Evolutionary conservation across 805 yeast genomes (phyloP), one percentile per base, ranked within the genome.

Genomic region (Yamadazyma philogaea): DNA sequence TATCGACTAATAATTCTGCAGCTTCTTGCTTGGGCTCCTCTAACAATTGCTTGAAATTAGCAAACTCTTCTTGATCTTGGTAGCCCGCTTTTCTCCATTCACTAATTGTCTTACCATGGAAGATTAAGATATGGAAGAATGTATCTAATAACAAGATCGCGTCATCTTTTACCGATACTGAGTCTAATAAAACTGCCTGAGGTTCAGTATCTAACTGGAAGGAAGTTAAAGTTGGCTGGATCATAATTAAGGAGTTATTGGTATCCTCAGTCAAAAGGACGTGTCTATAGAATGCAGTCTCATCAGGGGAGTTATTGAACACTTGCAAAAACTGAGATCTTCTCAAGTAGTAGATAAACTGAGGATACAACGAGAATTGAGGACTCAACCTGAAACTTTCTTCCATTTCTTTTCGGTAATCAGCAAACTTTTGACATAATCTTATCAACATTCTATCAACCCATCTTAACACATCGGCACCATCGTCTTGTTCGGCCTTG

Each of bases 391-490:
- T 57, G 52, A 82, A 76, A 7, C 82, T 72, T 7, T 61, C 63
- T 14, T 77, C 61, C 20, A 64, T 68, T 22, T 76, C 77, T 43
- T 68, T 68, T 32, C 63, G 62, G 57, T 74, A 82, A 19, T 69
- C 61, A 2, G 67, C 65, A 44, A 65, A 65, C 36, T 67, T 55
- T 10, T 57, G 45, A 44, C 72, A 66, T 45, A 57, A 64, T 30
- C 65, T 64, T 40, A 67, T 54, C 19, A 66, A 53, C 44, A 55
- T 44, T 54, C 95, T 81, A 68, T 93, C 99, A 48, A 88, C 82
- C 97, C 97, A 91, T 64, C 96, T 75, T 57, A 90, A 76, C 17
- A 91, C 86, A 61, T 91, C 98, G 11, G 95, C 90, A 33, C 93
- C 93, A 55, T 88, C 96, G 56, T 89, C 96, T 51, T 70, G 74